Evolutionary conservation across 2,329 filamentous ascomycete genomes (phyloP).

Genomic region (Ascomycota sp.): DNA sequence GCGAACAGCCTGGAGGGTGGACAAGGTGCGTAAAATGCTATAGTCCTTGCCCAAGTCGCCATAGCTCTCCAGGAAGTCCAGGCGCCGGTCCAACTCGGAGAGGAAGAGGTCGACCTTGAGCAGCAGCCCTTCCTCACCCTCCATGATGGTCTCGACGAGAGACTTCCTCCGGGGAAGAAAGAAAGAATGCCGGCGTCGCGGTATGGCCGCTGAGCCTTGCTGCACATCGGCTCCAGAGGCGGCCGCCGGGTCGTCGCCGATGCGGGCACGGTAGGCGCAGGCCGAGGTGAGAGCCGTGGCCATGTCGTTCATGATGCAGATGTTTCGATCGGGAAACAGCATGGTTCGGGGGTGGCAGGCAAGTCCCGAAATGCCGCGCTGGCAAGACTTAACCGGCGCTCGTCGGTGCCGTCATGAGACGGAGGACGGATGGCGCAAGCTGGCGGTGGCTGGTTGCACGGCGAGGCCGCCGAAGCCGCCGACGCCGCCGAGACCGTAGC

Average conservation of each 20-base stretch:
- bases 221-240: conserved; percentile 19
- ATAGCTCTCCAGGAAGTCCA: conserved; percentile 77
- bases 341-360: not conserved
- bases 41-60: conserved; percentile 65
- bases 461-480: too few relatives aligned
- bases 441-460: too few relatives aligned
- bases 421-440: too few relatives aligned
- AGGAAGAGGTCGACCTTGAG: conserved; percentile 59
- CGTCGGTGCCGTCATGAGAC: too few relatives aligned
- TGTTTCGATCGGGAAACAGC: not conserved
- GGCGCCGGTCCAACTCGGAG: conserved; percentile 60
- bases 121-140: conserved; percentile 37
- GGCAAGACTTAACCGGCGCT: not conserved
- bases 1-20: conserved; percentile 66
- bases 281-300: conserved; percentile 17
- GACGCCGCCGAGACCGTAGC: too few relatives aligned
- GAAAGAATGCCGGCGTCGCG: conserved; percentile 32
- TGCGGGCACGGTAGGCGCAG: conserved; percentile 12
- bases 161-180: conserved; percentile 34
- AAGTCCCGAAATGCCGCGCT: not conserved
- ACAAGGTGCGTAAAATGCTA: conserved; percentile 64
- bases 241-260: conserved; percentile 10
- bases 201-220: conserved; percentile 10
- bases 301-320: conserved; percentile 14
- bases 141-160: conserved; percentile 36